Conservation (phyloP, 2,329 filamentous ascomycete species). For the Fusarium sp. region DNA sequence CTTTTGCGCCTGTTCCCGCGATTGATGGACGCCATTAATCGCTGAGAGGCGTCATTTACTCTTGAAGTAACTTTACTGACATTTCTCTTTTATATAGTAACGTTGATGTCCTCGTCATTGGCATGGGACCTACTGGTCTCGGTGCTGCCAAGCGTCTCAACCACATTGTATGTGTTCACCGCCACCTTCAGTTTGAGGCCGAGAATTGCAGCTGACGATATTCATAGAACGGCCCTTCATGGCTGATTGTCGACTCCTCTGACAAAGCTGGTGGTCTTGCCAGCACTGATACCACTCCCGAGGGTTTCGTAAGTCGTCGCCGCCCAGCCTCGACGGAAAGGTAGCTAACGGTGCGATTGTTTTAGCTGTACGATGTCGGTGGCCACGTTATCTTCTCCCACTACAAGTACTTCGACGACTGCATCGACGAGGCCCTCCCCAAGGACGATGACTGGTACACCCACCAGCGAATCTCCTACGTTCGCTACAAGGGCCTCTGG, state of each 20-base stretch:
- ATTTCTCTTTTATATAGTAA: constrained; percentile 64
- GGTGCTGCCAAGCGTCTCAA: constrained; percentile 98
- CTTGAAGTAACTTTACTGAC: constrained; percentile 30
- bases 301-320: constrained; percentile 87
- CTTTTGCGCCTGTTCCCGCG: constrained; percentile 16
- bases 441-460: constrained; percentile 96
- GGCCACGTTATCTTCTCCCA: constrained; percentile 99
- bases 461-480: constrained; percentile 98
- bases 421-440: constrained; percentile 95
- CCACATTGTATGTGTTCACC: constrained; percentile 79
- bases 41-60: background rate
- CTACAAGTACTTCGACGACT: constrained; percentile 99
- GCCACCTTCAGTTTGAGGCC: constrained; percentile 44
- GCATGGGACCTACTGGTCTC: constrained; percentile 95
- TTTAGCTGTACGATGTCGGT: constrained; percentile 95
- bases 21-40: constrained; percentile 8
- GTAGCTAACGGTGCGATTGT: constrained; percentile 27
- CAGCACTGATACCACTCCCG: constrained; percentile 92
- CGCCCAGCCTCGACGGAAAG: constrained; percentile 13
- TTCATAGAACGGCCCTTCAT: constrained; percentile 85
- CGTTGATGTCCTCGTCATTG: constrained; percentile 97
- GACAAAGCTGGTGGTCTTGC: constrained; percentile 95
- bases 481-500: constrained; percentile 96
- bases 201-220: constrained; percentile 40
- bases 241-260: constrained; percentile 94